Base-by-base conservation (phyloP, 192 early-diverging fungal species). In the Piromyces sp. region DNA sequence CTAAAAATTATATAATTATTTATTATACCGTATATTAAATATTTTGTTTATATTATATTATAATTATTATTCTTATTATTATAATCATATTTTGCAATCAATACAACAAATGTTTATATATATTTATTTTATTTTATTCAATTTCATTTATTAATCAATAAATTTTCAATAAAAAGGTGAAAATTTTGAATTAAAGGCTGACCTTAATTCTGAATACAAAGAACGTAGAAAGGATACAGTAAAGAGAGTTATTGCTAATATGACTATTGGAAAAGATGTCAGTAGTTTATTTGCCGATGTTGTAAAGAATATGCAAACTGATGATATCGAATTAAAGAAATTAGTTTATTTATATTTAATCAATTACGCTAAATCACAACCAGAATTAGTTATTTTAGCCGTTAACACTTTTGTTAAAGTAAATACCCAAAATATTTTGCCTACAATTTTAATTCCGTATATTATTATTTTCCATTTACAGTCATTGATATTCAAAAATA, bases 181-280 rank as follows among this genome's bases (percentile, higher is more conserved):
- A 86, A 98, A 97, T 89, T 97, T 94, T 85, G 97, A 99, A 88
- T 90, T 99, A n/a, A 92, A 95, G 84, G 93, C 94, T 13, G 97
- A 98, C 82, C 88, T 99, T 79, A 99, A 99, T 87, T 94, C 93
- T 87, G 97, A 99, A 88, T 98, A 98, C 88, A 93, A 92, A 82
- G 95, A 98, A 82, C 88, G 93, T 79, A 90, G 97, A 80, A 98
- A 98, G 86, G 97, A 99, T 88, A 95, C 96, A 1, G 97, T 99
- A 36, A 96, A 97, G 83, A 94, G 96, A 85, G 97, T 99, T 79
- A 98, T 99, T 85, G 97, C 97, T 78, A 99, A 99, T 87, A 99
- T 99, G 97, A 99, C 97, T 14, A 95, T 99, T 36, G 97, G 97
- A 82, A 99, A 99, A 84, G 97, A 99, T 86, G 97, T 99, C 82